Conservation (phyloP, 192 early-diverging fungal genomes). For the Coemansia sp. region DNA sequence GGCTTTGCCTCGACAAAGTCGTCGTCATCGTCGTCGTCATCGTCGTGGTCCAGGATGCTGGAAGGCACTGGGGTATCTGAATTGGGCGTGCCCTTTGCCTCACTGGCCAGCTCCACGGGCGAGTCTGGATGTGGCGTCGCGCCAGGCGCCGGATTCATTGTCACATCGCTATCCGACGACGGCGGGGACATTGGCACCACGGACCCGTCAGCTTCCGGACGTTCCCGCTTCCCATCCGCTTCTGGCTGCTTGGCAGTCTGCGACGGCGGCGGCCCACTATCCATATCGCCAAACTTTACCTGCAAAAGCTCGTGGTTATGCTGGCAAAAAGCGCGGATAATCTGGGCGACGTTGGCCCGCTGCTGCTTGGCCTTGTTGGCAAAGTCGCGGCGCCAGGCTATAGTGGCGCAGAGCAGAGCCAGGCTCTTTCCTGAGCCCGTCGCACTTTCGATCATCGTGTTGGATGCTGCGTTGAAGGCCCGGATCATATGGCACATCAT, state of each 20-base stretch:
- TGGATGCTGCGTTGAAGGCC: slow-evolving; percentile 48
- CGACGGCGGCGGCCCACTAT: too few relatives aligned
- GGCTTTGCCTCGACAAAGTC: background rate
- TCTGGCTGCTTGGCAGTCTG: too few relatives aligned
- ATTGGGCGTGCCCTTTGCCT: too few relatives aligned
- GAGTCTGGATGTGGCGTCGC: too few relatives aligned
- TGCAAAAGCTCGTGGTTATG: slow-evolving; percentile 20
- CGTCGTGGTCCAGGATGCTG: too few relatives aligned
- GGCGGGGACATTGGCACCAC: too few relatives aligned
- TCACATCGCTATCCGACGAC: too few relatives aligned
- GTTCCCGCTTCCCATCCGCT: background rate
- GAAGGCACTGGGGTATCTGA: too few relatives aligned
- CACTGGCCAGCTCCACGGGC: too few relatives aligned
- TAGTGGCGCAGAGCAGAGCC: slow-evolving; percentile 59
- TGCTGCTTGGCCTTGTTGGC: slow-evolving; percentile 36
- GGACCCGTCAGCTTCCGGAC: too few relatives aligned
- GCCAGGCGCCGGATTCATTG: too few relatives aligned
- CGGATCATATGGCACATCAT: slow-evolving; percentile 63
- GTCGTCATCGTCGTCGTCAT: background rate
- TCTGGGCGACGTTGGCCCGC: slow-evolving; percentile 23
- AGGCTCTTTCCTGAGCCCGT: slow-evolving; percentile 79
- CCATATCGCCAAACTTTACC: background rate
- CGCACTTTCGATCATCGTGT: slow-evolving; percentile 67
- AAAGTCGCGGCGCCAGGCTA: slow-evolving; percentile 57
- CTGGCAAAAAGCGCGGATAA: slow-evolving; percentile 33